Conservation (phyloP, 768 basidiomycete species). For the Naganishia kalamii region DNA sequence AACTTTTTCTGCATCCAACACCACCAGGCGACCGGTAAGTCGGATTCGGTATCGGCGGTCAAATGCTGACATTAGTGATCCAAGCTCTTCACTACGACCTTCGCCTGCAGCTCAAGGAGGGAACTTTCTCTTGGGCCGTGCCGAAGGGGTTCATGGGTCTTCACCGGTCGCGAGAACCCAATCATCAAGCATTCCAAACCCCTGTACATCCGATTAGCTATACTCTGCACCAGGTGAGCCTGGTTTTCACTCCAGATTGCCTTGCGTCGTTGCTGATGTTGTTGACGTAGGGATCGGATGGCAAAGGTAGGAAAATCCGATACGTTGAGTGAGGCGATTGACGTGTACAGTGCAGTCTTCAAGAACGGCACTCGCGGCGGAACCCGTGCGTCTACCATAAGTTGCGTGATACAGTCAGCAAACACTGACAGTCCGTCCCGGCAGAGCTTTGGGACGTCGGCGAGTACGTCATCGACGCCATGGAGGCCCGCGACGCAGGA, state of each 20-base stretch:
- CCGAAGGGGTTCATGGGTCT: slow-evolving; percentile 23
- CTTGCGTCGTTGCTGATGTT: not conserved
- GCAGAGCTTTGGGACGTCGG: slow-evolving; percentile 23
- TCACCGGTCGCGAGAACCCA: not conserved
- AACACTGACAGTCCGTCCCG: not conserved
- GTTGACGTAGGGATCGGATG: slow-evolving; percentile 9
- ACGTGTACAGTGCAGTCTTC: not conserved
- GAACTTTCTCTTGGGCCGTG: slow-evolving; percentile 23
- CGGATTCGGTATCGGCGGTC: not conserved
- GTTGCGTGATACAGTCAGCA: not conserved
- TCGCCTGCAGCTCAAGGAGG: slow-evolving; percentile 15
- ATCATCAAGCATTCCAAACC: slow-evolving; percentile 20
- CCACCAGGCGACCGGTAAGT: slow-evolving; percentile 22
- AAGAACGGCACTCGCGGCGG: slow-evolving; percentile 17
- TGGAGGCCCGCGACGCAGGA: slow-evolving; percentile 10
- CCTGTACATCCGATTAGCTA: slow-evolving; percentile 22
- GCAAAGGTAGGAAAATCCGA: not conserved
- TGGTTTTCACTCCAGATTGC: no score
- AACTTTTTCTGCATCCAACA: slow-evolving; percentile 22
- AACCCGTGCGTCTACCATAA: not conserved
- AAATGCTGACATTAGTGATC: not conserved
- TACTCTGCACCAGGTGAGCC: slow-evolving; percentile 10
- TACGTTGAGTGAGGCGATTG: not conserved
- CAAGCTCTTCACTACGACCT: slow-evolving; percentile 22
- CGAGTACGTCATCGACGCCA: slow-evolving; percentile 15